Evolutionary conservation across 768 basidiomycete genomes (phyloP), one percentile per base, ranked within the genome.

Genomic region (Lactarius hengduanensis): DNA sequence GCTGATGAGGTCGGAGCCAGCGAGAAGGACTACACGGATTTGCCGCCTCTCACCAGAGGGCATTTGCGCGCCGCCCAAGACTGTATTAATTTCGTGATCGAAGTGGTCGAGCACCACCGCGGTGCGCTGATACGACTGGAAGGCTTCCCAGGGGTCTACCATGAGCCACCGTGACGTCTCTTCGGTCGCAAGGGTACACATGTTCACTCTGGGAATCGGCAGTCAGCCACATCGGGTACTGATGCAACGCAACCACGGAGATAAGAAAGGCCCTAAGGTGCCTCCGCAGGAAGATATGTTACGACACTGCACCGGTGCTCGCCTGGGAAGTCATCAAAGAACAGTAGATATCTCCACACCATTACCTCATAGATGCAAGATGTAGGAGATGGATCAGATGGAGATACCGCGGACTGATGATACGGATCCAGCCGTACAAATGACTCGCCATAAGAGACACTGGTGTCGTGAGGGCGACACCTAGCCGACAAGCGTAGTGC

Each of bases 71-170:
- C 95, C 96, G 6, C 94, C 94, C 28, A 89, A 79, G 45, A 88
- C 81, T 7, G 84, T 87, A 78, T 99, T 99, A 73, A 99, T 87
- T 79, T 96, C 90, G 74, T 94, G 84, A 75, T 98, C 92, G 75
- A 98, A 96, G 75, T 99, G 97, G 76, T 98, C 96, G 63, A 99
- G 84, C 62, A 99, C 97, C 63, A 98, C 87, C 45, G 97, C 97
- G 1, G 97, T 99, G 69, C 95, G 90, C 73, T 94, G 92, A 80
- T 99, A 99, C 57, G 85, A 81, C 77, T 94, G 96, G 76, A 92
- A 90, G 16, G 96, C 94, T 77, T 99, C 97, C 96, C 96, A 99
- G 22, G 94, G 82, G 75, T 99, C 97, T 54, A 98, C 91, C 95
- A 97, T 98, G 55, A 99, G 82, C 94, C 94, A 98, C 26, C 87